These are phyloP conservation scores for Jaenimonas drosophilae DNA, from an alignment of 208 protist species.

Conservation along the genomic window DNA sequence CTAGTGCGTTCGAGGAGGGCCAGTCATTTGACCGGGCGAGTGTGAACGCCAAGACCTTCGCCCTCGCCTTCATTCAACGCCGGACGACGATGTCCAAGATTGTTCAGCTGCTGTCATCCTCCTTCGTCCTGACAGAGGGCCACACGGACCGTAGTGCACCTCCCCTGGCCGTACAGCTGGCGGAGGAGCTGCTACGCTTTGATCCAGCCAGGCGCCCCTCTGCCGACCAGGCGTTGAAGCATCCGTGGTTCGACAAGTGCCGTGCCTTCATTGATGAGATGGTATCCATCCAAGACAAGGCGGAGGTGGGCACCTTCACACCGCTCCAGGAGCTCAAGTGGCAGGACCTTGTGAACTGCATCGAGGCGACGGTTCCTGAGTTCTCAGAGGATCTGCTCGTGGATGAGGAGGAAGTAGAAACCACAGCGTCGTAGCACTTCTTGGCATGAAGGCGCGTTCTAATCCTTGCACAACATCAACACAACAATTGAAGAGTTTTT, in stretches of 20 bases:
- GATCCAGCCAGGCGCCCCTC: conserved; percentile 66
- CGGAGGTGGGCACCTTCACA: conserved; percentile 39
- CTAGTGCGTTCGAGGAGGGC: conserved; percentile 60
- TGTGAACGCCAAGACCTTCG: conserved; percentile 78
- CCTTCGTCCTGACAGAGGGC: conserved; percentile 31
- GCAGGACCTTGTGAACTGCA: conserved; percentile 41
- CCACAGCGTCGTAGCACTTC: too few species aligned
- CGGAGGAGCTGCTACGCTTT: conserved; percentile 69
- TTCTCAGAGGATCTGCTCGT: conserved; percentile 77
- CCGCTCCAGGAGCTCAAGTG: conserved; percentile 30
- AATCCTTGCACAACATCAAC: not conserved
- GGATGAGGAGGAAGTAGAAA: conserved; percentile 47
- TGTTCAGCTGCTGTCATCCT: conserved; percentile 59
- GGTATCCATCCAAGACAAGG: conserved; percentile 47
- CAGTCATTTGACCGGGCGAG: conserved; percentile 83
- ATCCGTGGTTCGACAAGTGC: conserved; percentile 77
- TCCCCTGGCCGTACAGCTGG: conserved; percentile 55
- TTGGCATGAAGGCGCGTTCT: too few species aligned
- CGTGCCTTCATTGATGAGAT: conserved; percentile 75
- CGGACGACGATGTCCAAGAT: conserved; percentile 42
- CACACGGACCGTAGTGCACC: conserved; percentile 1
- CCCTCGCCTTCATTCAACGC: conserved; percentile 58
- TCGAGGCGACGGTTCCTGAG: conserved; percentile 74
- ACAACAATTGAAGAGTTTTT: not conserved
- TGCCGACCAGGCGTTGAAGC: conserved; percentile 68